These are phyloP conservation scores for Cladorrhinum sp. DNA, from an alignment of 2,329 filamentous ascomycete species.

Conservation along the genomic window DNA sequence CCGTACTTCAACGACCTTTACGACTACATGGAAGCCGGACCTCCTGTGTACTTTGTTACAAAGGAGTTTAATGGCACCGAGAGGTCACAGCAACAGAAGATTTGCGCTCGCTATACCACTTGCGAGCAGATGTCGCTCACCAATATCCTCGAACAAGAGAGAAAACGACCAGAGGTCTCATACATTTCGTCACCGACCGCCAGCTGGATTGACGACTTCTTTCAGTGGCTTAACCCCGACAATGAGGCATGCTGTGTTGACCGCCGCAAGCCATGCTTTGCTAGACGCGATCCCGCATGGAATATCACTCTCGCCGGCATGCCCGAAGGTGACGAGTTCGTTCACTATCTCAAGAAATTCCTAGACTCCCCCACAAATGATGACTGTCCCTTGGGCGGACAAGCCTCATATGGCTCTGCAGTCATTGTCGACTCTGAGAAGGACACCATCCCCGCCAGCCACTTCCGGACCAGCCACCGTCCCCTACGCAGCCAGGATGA, in stretches of 20 bases:
- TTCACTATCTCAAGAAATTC: conserved; percentile 82
- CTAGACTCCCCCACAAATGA: conserved; percentile 74
- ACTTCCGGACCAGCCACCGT: conserved; percentile 89
- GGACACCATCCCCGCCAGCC: conserved; percentile 71
- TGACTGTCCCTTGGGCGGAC: conserved; percentile 82
- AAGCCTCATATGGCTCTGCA: conserved; percentile 81
- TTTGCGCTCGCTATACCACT: conserved; percentile 88
- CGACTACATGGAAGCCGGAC: conserved; percentile 84
- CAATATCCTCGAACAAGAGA: conserved; percentile 89
- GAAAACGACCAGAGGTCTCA: conserved; percentile 82
- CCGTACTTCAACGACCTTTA: conserved; percentile 96
- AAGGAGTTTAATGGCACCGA: conserved; percentile 75
- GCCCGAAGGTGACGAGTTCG: conserved; percentile 89
- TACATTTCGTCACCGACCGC: conserved; percentile 86
- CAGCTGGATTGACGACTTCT: conserved; percentile 96
- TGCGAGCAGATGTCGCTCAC: conserved; percentile 81
- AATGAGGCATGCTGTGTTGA: conserved; percentile 73
- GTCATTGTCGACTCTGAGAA: conserved; percentile 71
- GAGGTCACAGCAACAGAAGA: conserved; percentile 71
- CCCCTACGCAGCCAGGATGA: conserved; percentile 84
- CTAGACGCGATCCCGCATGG: conserved; percentile 73
- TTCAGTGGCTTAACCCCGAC: conserved; percentile 91
- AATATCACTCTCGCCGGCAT: conserved; percentile 87
- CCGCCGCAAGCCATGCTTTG: conserved; percentile 71
- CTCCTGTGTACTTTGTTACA: conserved; percentile 95